These are phyloP conservation scores for Tieghemostelium lacteum DNA, from an alignment of 78 protist species.

Conservation along the genomic window DNA sequence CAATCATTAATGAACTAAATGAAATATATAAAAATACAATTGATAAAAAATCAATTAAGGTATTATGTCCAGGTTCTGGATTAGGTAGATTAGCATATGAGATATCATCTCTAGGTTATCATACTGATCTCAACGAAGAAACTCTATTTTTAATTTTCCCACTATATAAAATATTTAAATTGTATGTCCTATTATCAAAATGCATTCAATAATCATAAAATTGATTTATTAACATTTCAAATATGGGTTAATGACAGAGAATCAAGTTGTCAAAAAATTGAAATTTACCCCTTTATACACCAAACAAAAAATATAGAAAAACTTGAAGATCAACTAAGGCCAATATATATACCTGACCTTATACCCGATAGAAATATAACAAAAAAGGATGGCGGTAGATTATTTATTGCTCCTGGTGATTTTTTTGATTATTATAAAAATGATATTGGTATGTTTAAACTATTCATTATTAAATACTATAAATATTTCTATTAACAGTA, in stretches of 20 bases:
- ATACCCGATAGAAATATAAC: neutral
- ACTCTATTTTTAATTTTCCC: slow-evolving; percentile 18
- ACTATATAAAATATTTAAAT: neutral
- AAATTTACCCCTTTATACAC: slow-evolving; percentile 7
- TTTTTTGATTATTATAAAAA: slow-evolving; percentile 2
- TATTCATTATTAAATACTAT: neutral
- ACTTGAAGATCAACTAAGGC: neutral
- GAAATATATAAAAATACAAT: neutral
- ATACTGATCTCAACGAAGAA: slow-evolving; percentile 10
- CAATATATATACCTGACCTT: slow-evolving; percentile 20
- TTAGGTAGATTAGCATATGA: slow-evolving; percentile 48
- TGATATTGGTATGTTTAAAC: neutral
- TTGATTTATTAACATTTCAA: neutral
- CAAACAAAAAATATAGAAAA: slow-evolving; percentile 1
- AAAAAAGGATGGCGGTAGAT: neutral
- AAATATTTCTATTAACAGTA: neutral
- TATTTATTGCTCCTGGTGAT: slow-evolving; percentile 14
- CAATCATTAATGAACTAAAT: neutral
- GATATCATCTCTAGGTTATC: slow-evolving; percentile 7
- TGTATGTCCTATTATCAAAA: neutral
- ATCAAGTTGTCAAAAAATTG: neutral
- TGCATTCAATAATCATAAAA: neutral
- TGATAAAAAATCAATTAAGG: neutral
- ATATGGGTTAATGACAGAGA: too few species aligned
- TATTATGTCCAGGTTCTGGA: slow-evolving; percentile 16